Base-by-base conservation (phyloP, 257 asterid species). In the Solanum habrochaites region DNA sequence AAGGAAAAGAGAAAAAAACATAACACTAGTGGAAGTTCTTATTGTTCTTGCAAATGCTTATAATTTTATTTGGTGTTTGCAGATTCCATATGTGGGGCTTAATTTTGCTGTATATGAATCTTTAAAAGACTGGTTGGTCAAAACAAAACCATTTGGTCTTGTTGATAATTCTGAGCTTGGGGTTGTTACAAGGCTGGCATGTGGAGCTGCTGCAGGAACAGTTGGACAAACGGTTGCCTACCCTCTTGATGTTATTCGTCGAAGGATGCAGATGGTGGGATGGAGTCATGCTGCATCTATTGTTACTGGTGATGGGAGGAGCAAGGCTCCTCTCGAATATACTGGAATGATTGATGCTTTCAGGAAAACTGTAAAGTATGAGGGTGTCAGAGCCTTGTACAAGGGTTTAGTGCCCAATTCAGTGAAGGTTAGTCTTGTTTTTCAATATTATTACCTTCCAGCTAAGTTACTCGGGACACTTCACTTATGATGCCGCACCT, bases 181-280 rank as follows among this genome's bases (percentile, higher is more conserved):
- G 69, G 93, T 97, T 43, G 93, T 91, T 83, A 97, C 98, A 70
- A 92, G 98, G 91, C 98, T 97, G 82, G 95, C 94, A 16, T 97
- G 99, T 87, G 99, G 99, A 83, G 98, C 99, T 60, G 98, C 90
- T 42, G 99, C 99, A 83, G 99, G 99, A 82, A 95, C 99, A 64
- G 95, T 95, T 87, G 99, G 99, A 64, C 99, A 97, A 92, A 97
- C 99, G 80, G 94, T 97, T 90, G 98, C 99, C 8, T 97, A 97
- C 90, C 99, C 99, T 27, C 98, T 97, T 35, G 99, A 97, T 88
- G 99, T 97, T 82, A 94, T 97, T 77, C 98, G 99, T 27, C 87
- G 99, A 88, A 93, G 99, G 91, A 97, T 97, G 99, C 99, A 97
- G 92, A 97, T 97, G 99, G 98, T 93, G 67, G 99, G 99, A 47